Conservation (phyloP, 140 eudicot species). For the Cichorium intybus region DNA sequence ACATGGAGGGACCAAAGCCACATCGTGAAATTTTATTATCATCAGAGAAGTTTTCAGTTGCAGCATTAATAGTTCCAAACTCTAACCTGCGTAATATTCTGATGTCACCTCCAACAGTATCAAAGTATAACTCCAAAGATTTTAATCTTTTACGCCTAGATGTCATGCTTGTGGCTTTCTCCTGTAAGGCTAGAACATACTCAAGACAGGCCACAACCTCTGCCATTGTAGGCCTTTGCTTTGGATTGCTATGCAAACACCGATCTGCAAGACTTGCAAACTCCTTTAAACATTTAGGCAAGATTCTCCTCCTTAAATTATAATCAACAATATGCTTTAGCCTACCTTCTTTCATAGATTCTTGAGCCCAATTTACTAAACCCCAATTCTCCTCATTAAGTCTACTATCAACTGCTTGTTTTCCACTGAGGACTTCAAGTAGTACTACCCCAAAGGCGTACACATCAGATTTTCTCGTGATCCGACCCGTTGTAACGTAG, state of each 20-base stretch:
- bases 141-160: background rate
- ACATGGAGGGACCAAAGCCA: background rate
- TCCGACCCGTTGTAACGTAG: too few relatives aligned
- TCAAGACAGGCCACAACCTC: background rate
- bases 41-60: constrained; percentile 18
- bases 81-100: background rate
- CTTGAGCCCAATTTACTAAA: background rate
- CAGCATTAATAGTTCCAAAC: background rate
- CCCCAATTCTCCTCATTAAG: background rate
- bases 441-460: background rate
- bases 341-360: background rate
- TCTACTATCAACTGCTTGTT: background rate
- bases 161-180: background rate
- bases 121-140: background rate
- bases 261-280: background rate
- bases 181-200: background rate
- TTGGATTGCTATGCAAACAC: background rate
- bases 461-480: background rate
- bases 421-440: background rate
- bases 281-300: background rate
- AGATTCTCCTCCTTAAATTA: background rate
- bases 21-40: background rate
- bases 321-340: background rate
- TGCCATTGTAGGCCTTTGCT: background rate
- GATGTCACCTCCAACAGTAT: background rate